Evolutionary conservation across 2,329 filamentous ascomycete species (phyloP).

Genomic region (Shiraia bambusicola): DNA sequence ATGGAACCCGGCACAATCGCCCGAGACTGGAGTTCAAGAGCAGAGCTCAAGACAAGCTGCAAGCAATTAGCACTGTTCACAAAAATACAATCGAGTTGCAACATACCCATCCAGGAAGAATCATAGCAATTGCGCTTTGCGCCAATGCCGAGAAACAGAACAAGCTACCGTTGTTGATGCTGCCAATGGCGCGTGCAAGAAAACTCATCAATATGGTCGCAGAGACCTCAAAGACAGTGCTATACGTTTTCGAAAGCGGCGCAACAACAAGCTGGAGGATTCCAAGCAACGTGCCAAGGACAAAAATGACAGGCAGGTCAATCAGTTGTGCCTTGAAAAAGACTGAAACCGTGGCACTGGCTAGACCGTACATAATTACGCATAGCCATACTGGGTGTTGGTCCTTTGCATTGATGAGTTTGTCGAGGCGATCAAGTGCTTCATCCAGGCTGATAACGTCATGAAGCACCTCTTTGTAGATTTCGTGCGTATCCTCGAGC

Average conservation of each 20-base stretch:
- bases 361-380: slow-evolving; percentile 71
- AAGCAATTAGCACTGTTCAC: neutral
- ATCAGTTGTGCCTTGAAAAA: slow-evolving; percentile 77
- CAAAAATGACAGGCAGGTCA: slow-evolving; percentile 75
- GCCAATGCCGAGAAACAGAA: slow-evolving; percentile 55
- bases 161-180: slow-evolving; percentile 44
- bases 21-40: slow-evolving; percentile 50
- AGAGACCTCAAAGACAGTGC: slow-evolving; percentile 52
- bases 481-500: slow-evolving; percentile 70
- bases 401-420: slow-evolving; percentile 59
- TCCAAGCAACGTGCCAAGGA: slow-evolving; percentile 72
- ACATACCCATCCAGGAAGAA: slow-evolving; percentile 49
- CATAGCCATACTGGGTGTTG: slow-evolving; percentile 52
- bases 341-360: slow-evolving; percentile 71
- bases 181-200: slow-evolving; percentile 51
- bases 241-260: slow-evolving; percentile 69
- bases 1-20: slow-evolving; percentile 52
- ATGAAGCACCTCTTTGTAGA: slow-evolving; percentile 78
- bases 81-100: neutral
- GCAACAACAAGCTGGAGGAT: slow-evolving; percentile 73
- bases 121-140: slow-evolving; percentile 52
- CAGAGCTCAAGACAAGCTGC: slow-evolving; percentile 48
- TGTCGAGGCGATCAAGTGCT: slow-evolving; percentile 63
- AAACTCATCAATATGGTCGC: slow-evolving; percentile 52
- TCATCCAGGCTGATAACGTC: slow-evolving; percentile 71